A percentile compares a stretch with the other conserved stretches of the same genome.
phyloP scores from a whole-genome alignment of 2,329 filamentous ascomycete genomes.

The Leptographium procerum region DNA sequence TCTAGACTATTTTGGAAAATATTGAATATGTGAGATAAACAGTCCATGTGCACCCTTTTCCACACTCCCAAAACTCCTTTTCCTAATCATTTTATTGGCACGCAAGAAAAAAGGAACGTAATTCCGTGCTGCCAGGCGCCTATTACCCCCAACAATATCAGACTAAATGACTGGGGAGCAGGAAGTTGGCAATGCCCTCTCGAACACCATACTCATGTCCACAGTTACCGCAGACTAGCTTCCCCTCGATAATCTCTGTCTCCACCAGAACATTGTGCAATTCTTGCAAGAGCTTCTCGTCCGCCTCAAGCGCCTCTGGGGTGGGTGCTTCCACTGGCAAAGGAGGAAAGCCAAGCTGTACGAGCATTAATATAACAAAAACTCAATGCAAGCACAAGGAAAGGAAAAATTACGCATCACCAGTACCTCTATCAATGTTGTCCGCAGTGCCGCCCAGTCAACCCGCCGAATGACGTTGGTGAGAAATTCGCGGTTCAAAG shows the following conservation, averaged over 20 bases:
- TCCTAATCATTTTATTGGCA: neutral
- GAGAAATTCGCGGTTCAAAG: conserved; percentile 70
- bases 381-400: neutral
- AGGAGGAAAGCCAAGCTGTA: conserved; percentile 65
- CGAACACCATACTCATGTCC: conserved; percentile 90
- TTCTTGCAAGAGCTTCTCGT: conserved; percentile 63
- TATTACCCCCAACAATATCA: conserved; percentile 24
- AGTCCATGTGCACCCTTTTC: neutral
- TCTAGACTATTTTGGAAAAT: neutral
- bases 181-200: conserved; percentile 93
- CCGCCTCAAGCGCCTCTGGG: conserved; percentile 46
- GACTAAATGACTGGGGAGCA: conserved; percentile 85
- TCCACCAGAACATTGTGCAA: conserved; percentile 75
- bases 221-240: conserved; percentile 81
- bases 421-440: conserved; percentile 62
- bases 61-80: neutral
- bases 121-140: neutral
- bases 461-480: conserved; percentile 76
- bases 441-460: conserved; percentile 74
- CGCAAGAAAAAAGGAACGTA: neutral
- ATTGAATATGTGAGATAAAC: neutral
- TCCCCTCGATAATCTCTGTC: conserved; percentile 81
- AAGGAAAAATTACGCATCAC: neutral
- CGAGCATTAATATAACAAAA: neutral
- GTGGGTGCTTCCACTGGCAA: conserved; percentile 56